Base-by-base conservation (phyloP, 1,284 basidiomycete species). In the Puccinia novopanici region DNA sequence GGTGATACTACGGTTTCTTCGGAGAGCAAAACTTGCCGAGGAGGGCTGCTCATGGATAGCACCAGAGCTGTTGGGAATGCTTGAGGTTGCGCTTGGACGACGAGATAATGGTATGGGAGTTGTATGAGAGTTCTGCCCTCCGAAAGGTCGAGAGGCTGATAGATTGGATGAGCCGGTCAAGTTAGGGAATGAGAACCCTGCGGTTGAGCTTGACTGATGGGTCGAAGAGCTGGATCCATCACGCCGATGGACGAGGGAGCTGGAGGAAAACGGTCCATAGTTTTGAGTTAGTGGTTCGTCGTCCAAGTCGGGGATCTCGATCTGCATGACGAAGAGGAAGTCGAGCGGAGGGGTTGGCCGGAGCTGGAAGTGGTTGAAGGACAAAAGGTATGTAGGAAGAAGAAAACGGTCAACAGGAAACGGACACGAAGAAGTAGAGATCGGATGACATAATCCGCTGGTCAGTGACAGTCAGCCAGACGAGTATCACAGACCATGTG, bases 231-330 rank as follows among this genome's bases (percentile, higher is more conserved):
- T 70, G 27, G 75, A 76, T 65, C 61, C 75, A 67, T 67, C 45
- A 12, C 75, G 50, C 19, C 57, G 37, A 40, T 71, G 71, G 22
- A 55, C 61, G 12, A 50, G 40, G 48, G 55, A 57, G 68, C n/a
- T 34, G 24, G 75, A 77, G 3, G 42, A 54, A 24, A 15, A 71
- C 10, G 27, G n/a, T 9, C 24, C 24, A 42, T 34, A 34, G 15
- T 37, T 52, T 22, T 24, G 45, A 22, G 74, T 24, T 0, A 67
- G 76, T 15, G 17, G n/a, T 3, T 80, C 70, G 61, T 80, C 78
- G 30, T 80, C 78, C 22, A 80, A 40, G 12, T 80, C 78, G 9
- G 78, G 78, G 10, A 80, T 80, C 48, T 80, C 78, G 71, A 80
- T 80, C 61, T 80, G 78, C 78, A 80, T 80, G 40, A n/a, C n/a